Evolutionary conservation across 805 yeast species (phyloP).

Genomic region (Saccharomycopsis sp.): DNA sequence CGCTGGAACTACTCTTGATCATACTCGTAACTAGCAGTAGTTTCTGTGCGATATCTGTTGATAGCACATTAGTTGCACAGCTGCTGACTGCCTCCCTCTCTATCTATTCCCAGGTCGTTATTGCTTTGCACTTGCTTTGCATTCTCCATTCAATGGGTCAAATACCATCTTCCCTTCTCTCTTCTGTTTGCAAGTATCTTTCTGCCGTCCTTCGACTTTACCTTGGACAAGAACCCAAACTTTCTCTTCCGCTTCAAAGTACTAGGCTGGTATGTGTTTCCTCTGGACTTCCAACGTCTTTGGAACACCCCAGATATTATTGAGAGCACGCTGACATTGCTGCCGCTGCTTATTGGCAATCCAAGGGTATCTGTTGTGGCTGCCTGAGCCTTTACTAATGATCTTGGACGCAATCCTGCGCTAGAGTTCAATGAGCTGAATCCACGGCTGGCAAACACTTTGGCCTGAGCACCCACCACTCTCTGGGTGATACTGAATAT

Average conservation of each 20-base stretch:
- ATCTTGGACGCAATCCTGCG: neutral
- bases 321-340: constrained; percentile 23
- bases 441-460: constrained; percentile 22
- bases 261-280: constrained; percentile 92
- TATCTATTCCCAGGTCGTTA: too few species aligned
- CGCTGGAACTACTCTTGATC: too few species aligned
- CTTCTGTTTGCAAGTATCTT: constrained; percentile 71
- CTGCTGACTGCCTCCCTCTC: too few species aligned
- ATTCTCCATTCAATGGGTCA: constrained; percentile 78
- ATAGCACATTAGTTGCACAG: too few species aligned
- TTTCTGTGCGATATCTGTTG: too few species aligned
- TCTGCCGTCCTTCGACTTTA: constrained; percentile 67
- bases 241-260: constrained; percentile 85
- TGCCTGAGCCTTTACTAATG: constrained; percentile 21
- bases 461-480: neutral
- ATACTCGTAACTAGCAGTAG: too few species aligned
- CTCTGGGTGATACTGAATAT: neutral
- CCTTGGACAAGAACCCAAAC: constrained; percentile 82
- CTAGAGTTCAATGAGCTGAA: constrained; percentile 18
- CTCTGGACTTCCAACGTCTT: constrained; percentile 79
- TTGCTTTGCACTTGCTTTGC: too few species aligned
- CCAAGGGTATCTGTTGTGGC: constrained; percentile 25
- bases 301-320: constrained; percentile 33
- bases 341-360: constrained; percentile 13
- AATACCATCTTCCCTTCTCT: constrained; percentile 89